phyloP scores from a whole-genome alignment of 1,284 basidiomycete species.

The Ceratorhiza oryzae-sativae region DNA sequence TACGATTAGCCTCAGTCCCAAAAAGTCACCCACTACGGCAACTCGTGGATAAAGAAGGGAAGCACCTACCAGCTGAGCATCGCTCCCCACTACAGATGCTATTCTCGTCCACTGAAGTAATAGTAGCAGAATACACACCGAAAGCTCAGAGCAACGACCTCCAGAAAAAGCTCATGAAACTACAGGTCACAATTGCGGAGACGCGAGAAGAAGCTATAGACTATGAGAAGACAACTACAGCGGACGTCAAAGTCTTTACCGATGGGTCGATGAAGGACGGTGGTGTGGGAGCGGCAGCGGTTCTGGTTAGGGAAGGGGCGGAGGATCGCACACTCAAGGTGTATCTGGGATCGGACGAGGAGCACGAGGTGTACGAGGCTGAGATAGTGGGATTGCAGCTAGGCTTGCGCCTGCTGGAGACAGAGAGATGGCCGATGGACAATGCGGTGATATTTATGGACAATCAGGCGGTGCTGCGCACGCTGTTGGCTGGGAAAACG shows the following conservation, averaged over 20 bases:
- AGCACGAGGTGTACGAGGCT: conserved; percentile 40
- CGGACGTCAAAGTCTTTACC: conserved; percentile 17
- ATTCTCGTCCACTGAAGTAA: not conserved
- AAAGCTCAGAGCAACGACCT: too few relatives aligned
- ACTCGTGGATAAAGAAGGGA: not conserved
- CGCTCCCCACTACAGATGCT: not conserved
- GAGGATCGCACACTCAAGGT: not conserved
- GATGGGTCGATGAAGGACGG: conserved; percentile 27
- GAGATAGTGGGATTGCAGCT: conserved; percentile 37
- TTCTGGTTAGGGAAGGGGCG: not conserved
- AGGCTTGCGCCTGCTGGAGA: conserved; percentile 17
- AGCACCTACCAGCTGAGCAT: not conserved
- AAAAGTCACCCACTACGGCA: not conserved
- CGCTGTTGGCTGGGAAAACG: not conserved
- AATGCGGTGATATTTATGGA: conserved; percentile 8
- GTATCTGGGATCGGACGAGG: conserved; percentile 4
- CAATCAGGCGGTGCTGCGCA: conserved; percentile 31
- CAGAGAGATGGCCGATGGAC: not conserved
- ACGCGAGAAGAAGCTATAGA: not conserved
- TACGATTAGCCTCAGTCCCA: not conserved
- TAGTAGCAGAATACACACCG: too few relatives aligned
- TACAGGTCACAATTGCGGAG: not conserved
- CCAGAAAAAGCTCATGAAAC: not conserved
- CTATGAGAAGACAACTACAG: not conserved
- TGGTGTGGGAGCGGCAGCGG: conserved; percentile 21